These are phyloP conservation scores for Boletus semigastroideus DNA, from an alignment of 1,284 basidiomycete genomes.

Conservation along the genomic window DNA sequence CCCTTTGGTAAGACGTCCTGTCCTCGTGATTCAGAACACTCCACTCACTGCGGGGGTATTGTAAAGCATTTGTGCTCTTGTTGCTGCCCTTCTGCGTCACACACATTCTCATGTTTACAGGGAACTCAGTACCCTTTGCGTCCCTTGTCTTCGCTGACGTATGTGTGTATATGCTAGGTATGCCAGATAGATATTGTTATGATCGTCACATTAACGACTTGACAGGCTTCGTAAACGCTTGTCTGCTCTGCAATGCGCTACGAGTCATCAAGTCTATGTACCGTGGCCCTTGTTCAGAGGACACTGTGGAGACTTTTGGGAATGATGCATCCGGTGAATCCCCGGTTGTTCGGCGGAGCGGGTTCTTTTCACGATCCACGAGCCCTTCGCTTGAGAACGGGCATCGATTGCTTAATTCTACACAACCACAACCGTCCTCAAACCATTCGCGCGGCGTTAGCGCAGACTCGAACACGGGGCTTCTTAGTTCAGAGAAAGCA, in stretches of 20 bases:
- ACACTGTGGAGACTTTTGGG: constrained; percentile 26
- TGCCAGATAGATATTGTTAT: constrained; percentile 19
- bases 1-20: constrained; percentile 49
- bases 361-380: background rate
- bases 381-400: background rate
- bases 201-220: constrained; percentile 12
- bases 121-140: constrained; percentile 44
- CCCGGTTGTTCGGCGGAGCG: constrained; percentile 10
- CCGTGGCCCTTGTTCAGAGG: constrained; percentile 23
- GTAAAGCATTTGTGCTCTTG: constrained; percentile 56
- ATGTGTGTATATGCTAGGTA: constrained; percentile 59
- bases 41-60: constrained; percentile 2
- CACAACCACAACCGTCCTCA: background rate
- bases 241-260: constrained; percentile 66
- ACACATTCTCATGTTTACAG: constrained; percentile 49
- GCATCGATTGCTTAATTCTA: background rate
- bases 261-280: constrained; percentile 60
- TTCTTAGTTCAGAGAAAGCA: constrained; percentile 10
- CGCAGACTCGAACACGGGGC: constrained; percentile 16
- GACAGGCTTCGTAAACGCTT: constrained; percentile 60
- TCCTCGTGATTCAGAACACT: background rate
- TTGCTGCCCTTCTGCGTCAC: constrained; percentile 59
- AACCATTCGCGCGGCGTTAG: constrained; percentile 16
- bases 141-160: constrained; percentile 49
- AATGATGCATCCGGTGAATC: constrained; percentile 22